Percentiles rank a stretch among this genome's conserved stretches.
These are phyloP conservation scores for Teratosphaeria pseudoeucalypti DNA, from an alignment of 2,329 filamentous ascomycete genomes.

Conservation along the genomic window DNA sequence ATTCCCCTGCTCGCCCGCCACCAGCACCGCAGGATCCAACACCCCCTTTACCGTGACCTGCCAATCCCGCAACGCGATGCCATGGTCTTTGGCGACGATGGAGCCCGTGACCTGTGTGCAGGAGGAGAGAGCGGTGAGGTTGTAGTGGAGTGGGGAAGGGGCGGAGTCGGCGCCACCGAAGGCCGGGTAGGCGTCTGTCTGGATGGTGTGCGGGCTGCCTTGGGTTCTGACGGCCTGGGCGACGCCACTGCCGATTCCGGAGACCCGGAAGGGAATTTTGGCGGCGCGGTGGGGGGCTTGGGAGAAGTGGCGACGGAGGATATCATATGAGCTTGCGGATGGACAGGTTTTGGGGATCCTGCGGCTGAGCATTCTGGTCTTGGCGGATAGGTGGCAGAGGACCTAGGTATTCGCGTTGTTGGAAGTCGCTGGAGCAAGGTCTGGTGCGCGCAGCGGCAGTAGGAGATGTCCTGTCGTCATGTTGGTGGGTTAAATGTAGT, in stretches of 20 bases:
- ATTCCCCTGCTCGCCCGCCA: not conserved
- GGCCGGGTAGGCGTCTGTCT: not conserved
- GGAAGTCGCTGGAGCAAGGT: not conserved
- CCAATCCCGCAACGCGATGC: not conserved
- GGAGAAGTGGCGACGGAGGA: not conserved
- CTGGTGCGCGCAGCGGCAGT: not conserved
- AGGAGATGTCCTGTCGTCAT: not conserved
- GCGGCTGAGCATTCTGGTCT: not conserved
- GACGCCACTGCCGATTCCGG: not conserved
- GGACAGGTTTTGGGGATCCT: not conserved
- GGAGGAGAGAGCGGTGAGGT: not conserved
- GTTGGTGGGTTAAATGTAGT: not conserved
- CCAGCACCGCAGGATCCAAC: not conserved
- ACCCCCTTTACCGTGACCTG: not conserved
- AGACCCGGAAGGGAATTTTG: not conserved
- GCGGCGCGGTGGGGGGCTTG: not conserved
- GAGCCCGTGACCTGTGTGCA: not conserved
- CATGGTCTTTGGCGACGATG: not conserved
- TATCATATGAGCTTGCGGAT: not conserved
- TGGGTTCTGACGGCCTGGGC: not conserved
- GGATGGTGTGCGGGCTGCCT: not conserved
- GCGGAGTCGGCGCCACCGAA: not conserved
- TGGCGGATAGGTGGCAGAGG: not conserved
- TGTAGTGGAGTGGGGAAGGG: not conserved
- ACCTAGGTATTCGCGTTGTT: not conserved